Evolutionary conservation across 2,329 filamentous ascomycete species (phyloP), one percentile per base, ranked within the genome.

Genomic region (Aspergillus sp.): DNA sequence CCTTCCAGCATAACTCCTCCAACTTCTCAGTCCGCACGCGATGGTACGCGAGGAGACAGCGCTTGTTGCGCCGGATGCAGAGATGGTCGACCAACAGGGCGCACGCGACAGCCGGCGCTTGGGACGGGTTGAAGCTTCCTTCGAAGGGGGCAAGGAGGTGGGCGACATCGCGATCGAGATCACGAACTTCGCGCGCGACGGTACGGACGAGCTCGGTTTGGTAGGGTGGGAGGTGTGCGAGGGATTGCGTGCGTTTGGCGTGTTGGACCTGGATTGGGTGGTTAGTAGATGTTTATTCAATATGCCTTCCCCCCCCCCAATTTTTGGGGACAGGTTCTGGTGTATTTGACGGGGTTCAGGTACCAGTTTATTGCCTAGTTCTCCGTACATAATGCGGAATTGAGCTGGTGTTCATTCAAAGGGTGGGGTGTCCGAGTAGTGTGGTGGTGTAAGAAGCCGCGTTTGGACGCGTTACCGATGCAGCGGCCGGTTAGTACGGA

Each of bases 21-120:
- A 99, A 81, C 74, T 96, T 96, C 71, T 97, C 90, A 2, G 90
- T 90, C 51, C 95, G 86, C 17, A 91, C 93, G 33, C 90, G 87
- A 73, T 99, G 95, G 72, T 99, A 99, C 4, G 93, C 93, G 6
- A 99, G 84, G 19, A 99, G 82, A 70, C 95, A 99, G 44, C 95
- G 88, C 75, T 99, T 99, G 75, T 99, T 96, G 55, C 95, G 85
- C 49, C 95, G 88, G 90, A 98, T 97, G 65, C 90, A 92, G 11
- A 99, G 80, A 72, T 99, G 93, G 73, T 97, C 90, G 60, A 98
- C 93, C 21, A 99, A 85, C 23, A 99, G 82, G 2, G 91, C 90
- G 71, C 91, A 96, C 3, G 93, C 93, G 33, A 89, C 89, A 9
- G 90, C 90, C 45, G 91, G 91, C 68, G 97, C 88, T 11, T 88